phyloP scores from a whole-genome alignment of 345 rosid species.

The Citrus australasica region DNA sequence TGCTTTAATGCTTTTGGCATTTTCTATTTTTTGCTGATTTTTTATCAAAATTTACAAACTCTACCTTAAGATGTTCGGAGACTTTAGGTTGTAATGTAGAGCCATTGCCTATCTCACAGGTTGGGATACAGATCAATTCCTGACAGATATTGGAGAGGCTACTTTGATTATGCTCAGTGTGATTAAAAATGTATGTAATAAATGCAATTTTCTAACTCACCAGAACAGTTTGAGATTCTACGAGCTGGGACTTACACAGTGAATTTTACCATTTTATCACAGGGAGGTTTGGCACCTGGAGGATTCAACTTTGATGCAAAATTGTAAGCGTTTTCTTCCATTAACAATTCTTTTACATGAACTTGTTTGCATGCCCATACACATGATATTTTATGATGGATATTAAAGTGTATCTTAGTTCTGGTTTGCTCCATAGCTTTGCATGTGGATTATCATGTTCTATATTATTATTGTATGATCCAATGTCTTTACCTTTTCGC shows the following conservation, averaged over 20 bases:
- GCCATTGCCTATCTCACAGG: conserved; percentile 37
- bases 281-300: conserved; percentile 96
- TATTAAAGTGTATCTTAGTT: background rate
- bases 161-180: conserved; percentile 90
- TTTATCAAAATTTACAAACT: background rate
- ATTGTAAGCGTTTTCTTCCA: conserved; percentile 43
- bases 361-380: background rate
- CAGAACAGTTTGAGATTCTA: background rate
- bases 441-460: background rate
- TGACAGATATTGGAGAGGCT: conserved; percentile 81
- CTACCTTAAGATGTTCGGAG: background rate
- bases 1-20: background rate
- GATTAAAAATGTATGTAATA: conserved; percentile 60
- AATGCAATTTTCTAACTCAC: background rate
- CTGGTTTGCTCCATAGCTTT: background rate
- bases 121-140: conserved; percentile 96
- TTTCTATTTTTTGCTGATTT: background rate
- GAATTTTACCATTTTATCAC: conserved; percentile 14
- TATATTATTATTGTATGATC: background rate
- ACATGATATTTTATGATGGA: background rate
- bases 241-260: background rate
- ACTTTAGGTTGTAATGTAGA: background rate
- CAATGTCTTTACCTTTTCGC: background rate
- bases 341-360: background rate
- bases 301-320: conserved; percentile 98